phyloP scores from a whole-genome alignment of 2,329 filamentous ascomycete species.

The Dothistroma pini region DNA sequence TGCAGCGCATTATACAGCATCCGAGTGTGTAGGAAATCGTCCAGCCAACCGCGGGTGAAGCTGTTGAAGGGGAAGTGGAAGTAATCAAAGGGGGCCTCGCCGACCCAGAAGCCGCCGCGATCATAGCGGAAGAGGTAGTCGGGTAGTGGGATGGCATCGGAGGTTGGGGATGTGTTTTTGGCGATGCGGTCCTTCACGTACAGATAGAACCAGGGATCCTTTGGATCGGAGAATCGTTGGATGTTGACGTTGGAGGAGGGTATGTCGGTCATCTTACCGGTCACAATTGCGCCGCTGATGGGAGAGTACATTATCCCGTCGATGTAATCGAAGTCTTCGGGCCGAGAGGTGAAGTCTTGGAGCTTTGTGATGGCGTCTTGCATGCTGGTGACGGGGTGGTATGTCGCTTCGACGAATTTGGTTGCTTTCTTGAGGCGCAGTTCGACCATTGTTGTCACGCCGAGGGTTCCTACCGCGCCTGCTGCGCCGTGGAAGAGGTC shows the following conservation, averaged over 20 bases:
- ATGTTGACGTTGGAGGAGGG: slow-evolving; percentile 14
- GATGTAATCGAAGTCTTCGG: slow-evolving; percentile 47
- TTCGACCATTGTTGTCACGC: slow-evolving; percentile 58
- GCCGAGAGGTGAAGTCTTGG: slow-evolving; percentile 37
- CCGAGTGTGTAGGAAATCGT: slow-evolving; percentile 60
- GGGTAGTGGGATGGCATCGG: slow-evolving; percentile 57
- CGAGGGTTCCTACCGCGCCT: slow-evolving; percentile 63
- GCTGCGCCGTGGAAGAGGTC: slow-evolving; percentile 65
- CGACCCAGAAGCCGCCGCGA: slow-evolving; percentile 66
- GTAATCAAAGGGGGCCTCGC: slow-evolving; percentile 59
- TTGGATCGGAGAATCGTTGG: slow-evolving; percentile 41
- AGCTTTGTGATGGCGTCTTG: slow-evolving; percentile 43
- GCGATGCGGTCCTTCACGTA: slow-evolving; percentile 39
- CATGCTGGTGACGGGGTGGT: slow-evolving; percentile 43
- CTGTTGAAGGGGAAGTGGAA: slow-evolving; percentile 63
- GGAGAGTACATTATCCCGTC: slow-evolving; percentile 50
- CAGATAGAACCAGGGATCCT: slow-evolving; percentile 53
- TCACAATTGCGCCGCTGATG: slow-evolving; percentile 43
- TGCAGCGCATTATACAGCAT: slow-evolving; percentile 65
- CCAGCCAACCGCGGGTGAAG: slow-evolving; percentile 57
- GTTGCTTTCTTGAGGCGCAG: slow-evolving; percentile 46
- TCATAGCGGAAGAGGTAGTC: slow-evolving; percentile 72
- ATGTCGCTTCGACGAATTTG: slow-evolving; percentile 49
- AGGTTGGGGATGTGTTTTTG: slow-evolving; percentile 39
- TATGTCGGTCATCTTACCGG: slow-evolving; percentile 41